These are phyloP conservation scores for Chlorophyllum brunneum DNA, from an alignment of 768 basidiomycete genomes.

Conservation along the genomic window DNA sequence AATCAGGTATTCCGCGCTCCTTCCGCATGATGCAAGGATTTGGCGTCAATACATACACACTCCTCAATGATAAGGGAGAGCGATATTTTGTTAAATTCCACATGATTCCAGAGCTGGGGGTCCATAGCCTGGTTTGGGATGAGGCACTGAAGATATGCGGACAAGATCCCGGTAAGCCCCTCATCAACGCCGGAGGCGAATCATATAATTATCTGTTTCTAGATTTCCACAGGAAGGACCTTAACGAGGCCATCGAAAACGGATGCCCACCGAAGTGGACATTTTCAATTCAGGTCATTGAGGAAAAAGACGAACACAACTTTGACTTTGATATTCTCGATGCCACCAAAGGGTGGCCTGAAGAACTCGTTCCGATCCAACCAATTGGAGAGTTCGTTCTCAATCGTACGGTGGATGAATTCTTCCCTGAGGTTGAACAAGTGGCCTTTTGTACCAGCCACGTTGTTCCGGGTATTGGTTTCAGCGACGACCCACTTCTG, in stretches of 20 bases:
- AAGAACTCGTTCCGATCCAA: conserved; percentile 74
- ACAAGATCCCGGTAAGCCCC: conserved; percentile 67
- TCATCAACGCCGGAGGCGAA: not conserved
- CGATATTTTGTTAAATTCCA: conserved; percentile 88
- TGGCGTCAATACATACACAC: conserved; percentile 81
- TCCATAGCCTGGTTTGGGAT: conserved; percentile 84
- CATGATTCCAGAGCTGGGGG: conserved; percentile 76
- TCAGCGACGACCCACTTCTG: conserved; percentile 76
- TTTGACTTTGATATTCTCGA: conserved; percentile 90
- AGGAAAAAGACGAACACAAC: conserved; percentile 68
- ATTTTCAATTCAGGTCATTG: conserved; percentile 70
- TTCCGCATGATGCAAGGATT: conserved; percentile 89
- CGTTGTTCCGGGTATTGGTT: conserved; percentile 64
- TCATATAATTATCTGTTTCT: not conserved
- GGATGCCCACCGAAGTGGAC: conserved; percentile 76
- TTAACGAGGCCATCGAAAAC: conserved; percentile 75
- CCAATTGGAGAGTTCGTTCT: conserved; percentile 74
- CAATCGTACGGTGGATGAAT: conserved; percentile 64
- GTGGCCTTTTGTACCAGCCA: conserved; percentile 83
- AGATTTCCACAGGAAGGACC: conserved; percentile 86
- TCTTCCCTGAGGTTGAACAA: conserved; percentile 86
- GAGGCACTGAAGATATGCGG: conserved; percentile 81
- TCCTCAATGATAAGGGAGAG: conserved; percentile 63
- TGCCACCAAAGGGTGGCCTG: conserved; percentile 83
- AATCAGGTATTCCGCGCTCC: conserved; percentile 69